Conservation (phyloP, 345 rosid species). For the Sisymbrium irio region DNA sequence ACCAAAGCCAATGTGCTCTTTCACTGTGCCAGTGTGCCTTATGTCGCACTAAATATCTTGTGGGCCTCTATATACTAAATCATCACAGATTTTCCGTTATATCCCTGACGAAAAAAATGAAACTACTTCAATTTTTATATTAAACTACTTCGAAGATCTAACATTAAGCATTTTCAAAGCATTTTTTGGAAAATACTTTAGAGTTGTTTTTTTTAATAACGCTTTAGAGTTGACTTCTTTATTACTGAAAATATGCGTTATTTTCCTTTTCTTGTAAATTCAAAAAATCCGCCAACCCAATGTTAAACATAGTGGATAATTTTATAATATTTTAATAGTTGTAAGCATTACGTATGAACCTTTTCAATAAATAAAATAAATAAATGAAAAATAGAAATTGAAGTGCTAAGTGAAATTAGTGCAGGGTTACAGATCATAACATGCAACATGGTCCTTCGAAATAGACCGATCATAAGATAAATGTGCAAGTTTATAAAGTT, state of each 20-base stretch:
- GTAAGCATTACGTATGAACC: background rate
- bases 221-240: too few species aligned
- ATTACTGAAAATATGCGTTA: too few species aligned
- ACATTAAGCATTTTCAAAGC: too few species aligned
- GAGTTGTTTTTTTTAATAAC: too few species aligned
- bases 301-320: too few species aligned
- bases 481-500: background rate
- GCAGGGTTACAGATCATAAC: background rate
- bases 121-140: background rate
- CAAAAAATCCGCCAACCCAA: too few species aligned
- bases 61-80: background rate
- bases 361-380: background rate
- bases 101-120: background rate
- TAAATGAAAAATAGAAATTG: background rate
- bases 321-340: background rate
- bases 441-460: background rate
- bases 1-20: slow-evolving; percentile 20
- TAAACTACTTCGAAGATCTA: background rate
- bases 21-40: slow-evolving; percentile 26
- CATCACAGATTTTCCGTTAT: background rate
- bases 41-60: slow-evolving; percentile 20
- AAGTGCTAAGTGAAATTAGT: background rate
- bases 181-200: too few species aligned
- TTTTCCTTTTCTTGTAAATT: too few species aligned
- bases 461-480: slow-evolving; percentile 1